Conservation (phyloP, 768 basidiomycete genomes). For the Mycena vitilis region DNA sequence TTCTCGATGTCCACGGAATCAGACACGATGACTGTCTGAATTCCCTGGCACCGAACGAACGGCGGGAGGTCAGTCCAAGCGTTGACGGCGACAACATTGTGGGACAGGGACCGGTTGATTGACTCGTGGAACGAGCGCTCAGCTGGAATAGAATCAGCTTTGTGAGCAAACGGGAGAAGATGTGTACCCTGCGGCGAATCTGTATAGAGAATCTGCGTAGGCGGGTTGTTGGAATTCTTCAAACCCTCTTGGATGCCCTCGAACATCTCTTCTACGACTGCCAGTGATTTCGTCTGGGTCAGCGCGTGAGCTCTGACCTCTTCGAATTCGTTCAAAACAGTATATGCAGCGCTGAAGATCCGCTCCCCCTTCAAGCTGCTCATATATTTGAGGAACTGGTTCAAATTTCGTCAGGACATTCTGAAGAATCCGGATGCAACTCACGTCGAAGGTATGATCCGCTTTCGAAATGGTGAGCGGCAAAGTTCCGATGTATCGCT, state of each 20-base stretch:
- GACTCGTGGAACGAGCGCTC: constrained; percentile 17
- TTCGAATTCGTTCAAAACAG: constrained; percentile 7
- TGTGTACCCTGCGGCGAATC: constrained; percentile 15
- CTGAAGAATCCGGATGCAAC: no score
- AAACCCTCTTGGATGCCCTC: constrained; percentile 1
- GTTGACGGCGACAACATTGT: background rate
- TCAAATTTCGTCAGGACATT: no score
- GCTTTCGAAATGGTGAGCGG: background rate
- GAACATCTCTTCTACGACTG: background rate
- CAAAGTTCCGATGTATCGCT: background rate
- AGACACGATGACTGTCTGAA: background rate
- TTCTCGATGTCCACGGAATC: background rate
- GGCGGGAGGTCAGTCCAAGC: constrained; percentile 1
- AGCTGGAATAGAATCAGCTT: background rate
- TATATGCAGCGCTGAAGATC: constrained; percentile 14
- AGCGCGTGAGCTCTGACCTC: constrained; percentile 5
- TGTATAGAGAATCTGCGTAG: constrained; percentile 14
- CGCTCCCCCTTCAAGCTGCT: constrained; percentile 13
- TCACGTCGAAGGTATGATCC: background rate
- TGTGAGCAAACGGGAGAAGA: background rate
- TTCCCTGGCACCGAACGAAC: background rate
- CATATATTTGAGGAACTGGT: constrained; percentile 23
- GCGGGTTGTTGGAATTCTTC: background rate
- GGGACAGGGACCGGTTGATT: background rate
- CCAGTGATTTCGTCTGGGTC: constrained; percentile 4